Base-by-base conservation (phyloP, 2,329 filamentous ascomycete genomes). In the Fusarium nurragi region DNA sequence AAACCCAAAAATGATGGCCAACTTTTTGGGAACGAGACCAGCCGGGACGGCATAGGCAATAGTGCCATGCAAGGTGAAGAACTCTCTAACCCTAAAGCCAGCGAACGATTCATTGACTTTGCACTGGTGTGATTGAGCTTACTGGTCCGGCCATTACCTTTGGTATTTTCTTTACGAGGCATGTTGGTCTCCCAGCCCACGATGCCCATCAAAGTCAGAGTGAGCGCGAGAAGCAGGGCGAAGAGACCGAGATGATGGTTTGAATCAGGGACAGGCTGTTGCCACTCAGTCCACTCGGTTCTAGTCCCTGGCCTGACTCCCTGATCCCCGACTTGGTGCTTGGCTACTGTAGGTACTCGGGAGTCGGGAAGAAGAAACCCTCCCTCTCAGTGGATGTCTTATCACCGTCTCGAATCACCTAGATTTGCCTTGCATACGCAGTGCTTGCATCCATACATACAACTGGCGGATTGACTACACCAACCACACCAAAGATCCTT, bases 1-100 rank as follows among this genome's bases (percentile, higher is more conserved):
- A 63, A 69, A 54, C 50, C 66, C 56, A 69, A 69, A 57, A 48
- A 41, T 34, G 14, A 54, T 39, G 40, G 39, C 43, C 51, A 39
- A 26, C 22, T 50, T 48, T 53, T 46, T 30, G 26, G 36, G 41
- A 38, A 43, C 37, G 28, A 41, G 43, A 53, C 46, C 57, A 49
- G 58, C 41, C 41, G 34, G 40, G 52, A 55, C 60, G 57, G 58
- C 28, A 68, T 59, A 53, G 63, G 49, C 45, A 55, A 68, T 71
- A 67, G 68, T 66, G 64, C 47, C 56, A 70, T 71, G 59, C 64
- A 68, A 65, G 56, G 53, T 61, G 54, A 61, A 60, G 41, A 48
- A 34, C 48, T 41, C 43, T 41, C 49, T 52, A 61, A 67, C 53
- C 60, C 47, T 54, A 59, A 62, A 51, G 28, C 54, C 56, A 66